Conservation (phyloP, 2,329 filamentous ascomycete genomes). For the Pseudomassariella vexata region DNA sequence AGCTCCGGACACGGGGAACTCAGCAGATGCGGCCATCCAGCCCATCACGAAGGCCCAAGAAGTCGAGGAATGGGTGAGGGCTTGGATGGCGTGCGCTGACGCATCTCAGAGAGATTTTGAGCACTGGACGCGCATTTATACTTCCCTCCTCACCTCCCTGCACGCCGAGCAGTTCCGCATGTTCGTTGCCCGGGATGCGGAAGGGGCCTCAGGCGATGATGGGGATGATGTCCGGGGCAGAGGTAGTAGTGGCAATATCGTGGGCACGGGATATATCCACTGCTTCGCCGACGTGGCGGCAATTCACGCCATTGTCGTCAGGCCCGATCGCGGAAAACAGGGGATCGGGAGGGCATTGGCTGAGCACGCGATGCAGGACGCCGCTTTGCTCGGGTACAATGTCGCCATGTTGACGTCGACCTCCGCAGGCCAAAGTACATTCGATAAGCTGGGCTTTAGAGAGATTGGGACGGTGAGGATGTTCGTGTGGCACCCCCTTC, state of each 20-base stretch:
- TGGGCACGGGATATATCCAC: slow-evolving; percentile 10
- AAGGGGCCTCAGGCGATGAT: too few species aligned
- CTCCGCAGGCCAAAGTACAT: background rate
- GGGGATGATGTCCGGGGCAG: too few species aligned
- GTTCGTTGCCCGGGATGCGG: slow-evolving; percentile 5
- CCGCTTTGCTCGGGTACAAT: slow-evolving; percentile 7
- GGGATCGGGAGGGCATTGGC: slow-evolving; percentile 7
- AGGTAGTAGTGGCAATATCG: too few species aligned
- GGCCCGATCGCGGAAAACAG: slow-evolving; percentile 3
- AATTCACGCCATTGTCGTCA: slow-evolving; percentile 10
- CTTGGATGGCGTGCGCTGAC: too few species aligned
- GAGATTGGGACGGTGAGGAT: slow-evolving; percentile 9
- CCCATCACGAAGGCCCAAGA: too few species aligned
- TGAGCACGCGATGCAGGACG: slow-evolving; percentile 4
- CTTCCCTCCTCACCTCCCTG: slow-evolving; percentile 4
- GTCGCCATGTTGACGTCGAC: slow-evolving; percentile 8
- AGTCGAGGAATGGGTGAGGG: slow-evolving; percentile 8
- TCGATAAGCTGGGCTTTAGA: slow-evolving; percentile 7
- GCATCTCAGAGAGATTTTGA: background rate
- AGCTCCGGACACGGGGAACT: too few species aligned
- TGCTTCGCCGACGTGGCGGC: slow-evolving; percentile 9
- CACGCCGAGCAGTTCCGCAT: slow-evolving; percentile 10
- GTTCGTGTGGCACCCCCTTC: slow-evolving; percentile 4
- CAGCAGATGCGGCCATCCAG: too few species aligned
- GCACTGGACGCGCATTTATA: slow-evolving; percentile 10